Conservation (phyloP, 805 yeast genomes). For the Wickerhamiella allomyrinae region DNA sequence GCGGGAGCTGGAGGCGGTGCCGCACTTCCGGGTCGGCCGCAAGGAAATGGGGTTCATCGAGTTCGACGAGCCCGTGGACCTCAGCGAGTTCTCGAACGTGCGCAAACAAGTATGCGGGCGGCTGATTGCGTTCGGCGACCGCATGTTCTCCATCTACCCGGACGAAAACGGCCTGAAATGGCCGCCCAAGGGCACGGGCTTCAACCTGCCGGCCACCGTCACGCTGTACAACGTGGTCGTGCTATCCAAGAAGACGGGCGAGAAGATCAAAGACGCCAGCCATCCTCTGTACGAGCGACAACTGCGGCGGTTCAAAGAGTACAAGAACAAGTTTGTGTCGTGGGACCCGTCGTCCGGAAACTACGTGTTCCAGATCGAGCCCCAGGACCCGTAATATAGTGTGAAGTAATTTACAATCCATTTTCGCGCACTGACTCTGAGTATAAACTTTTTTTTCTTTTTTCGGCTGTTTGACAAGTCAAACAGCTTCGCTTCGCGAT, state of each 20-base stretch:
- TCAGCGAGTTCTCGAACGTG: slow-evolving; percentile 45
- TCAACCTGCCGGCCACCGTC: slow-evolving; percentile 61
- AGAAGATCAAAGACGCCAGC: slow-evolving; percentile 62
- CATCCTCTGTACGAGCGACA: slow-evolving; percentile 60
- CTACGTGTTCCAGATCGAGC: slow-evolving; percentile 26
- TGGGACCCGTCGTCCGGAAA: slow-evolving; percentile 56
- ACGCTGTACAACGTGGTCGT: slow-evolving; percentile 75
- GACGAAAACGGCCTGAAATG: slow-evolving; percentile 32
- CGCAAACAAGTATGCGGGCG: slow-evolving; percentile 52
- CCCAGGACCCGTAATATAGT: no score
- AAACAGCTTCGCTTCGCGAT: no score
- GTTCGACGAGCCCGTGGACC: slow-evolving; percentile 70
- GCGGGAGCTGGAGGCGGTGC: slow-evolving; percentile 47
- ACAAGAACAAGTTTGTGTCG: slow-evolving; percentile 48
- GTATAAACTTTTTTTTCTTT: no score
- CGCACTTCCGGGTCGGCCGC: slow-evolving; percentile 63
- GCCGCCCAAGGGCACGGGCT: slow-evolving; percentile 67
- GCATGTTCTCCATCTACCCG: slow-evolving; percentile 59
- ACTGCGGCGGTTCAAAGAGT: slow-evolving; percentile 46
- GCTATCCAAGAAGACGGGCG: slow-evolving; percentile 49
- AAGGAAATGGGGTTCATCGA: slow-evolving; percentile 62
- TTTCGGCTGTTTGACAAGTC: no score
- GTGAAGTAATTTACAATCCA: no score
- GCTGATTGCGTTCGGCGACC: slow-evolving; percentile 44
- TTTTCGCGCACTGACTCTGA: no score